Base-by-base conservation (phyloP, 257 asterid species). In the Salvia miltiorrhiza region DNA sequence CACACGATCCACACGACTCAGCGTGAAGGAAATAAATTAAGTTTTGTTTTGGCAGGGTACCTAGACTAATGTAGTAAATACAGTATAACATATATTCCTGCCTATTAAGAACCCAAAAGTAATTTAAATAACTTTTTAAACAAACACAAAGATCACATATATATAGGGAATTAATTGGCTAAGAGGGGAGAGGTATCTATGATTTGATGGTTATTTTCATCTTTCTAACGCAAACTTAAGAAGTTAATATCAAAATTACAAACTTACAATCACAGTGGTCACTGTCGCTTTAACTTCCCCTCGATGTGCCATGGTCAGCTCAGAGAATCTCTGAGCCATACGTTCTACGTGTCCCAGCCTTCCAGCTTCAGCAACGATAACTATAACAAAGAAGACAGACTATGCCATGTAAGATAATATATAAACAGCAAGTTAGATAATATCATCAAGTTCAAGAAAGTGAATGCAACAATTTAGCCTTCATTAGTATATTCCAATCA, bases 271-370 rank as follows among this genome's bases (percentile, higher is more conserved):
- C 63, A 88, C 96, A 70, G 96, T 57, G 70, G 96, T 90, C 30
- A 93, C 97, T 75, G 56, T 83, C 67, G 87, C 97, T 78, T 84
- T 80, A 69, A 93, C 86, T 82, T 93, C 97, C 57, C 97, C 96
- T 82, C 78, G 84, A 65, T 86, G 97, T 61, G 96, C 95, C 97
- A 91, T 85, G 73, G 90, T 86, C 68, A 88, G 80, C 85, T 88
- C 92, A 14, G 86, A 63, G 75, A 91, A 91, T 81, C 79, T 85
- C 73, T 88, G 95, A 47, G 91, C 79, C 81, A 89, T 87, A 61
- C 80, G 88, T 3, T 83, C 83, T 14, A 90, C 19, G 45, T 80
- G 74, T 73, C 75, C 78, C 84, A 90, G 85, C 86, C 97, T 87
- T 80, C 96, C 99, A 66, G 57, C 59, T 70, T 86, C 89, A 58